A percentile compares a stretch with the other conserved stretches of the same genome.
Evolutionary conservation across 2,329 filamentous ascomycete species (phyloP).

Genomic region (Colletotrichum cereale): DNA sequence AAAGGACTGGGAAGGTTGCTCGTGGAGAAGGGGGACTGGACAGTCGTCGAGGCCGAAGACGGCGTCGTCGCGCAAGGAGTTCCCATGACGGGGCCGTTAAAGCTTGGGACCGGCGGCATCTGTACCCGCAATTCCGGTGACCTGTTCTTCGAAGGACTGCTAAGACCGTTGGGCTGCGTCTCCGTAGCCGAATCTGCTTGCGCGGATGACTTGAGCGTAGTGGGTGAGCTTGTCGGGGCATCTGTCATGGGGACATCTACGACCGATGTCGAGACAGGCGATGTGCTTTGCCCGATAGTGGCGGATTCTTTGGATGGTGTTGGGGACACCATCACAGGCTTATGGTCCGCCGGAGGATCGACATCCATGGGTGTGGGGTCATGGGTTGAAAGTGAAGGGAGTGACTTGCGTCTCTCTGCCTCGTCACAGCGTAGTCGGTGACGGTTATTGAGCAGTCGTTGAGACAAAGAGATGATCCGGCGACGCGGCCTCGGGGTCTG

Average conservation of each 20-base stretch:
- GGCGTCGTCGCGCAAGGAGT: slow-evolving; percentile 58
- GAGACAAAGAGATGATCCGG: slow-evolving; percentile 65
- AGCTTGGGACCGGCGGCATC: slow-evolving; percentile 67
- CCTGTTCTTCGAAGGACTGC: slow-evolving; percentile 34
- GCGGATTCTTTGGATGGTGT: slow-evolving; percentile 37
- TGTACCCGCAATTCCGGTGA: slow-evolving; percentile 65
- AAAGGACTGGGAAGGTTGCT: slow-evolving; percentile 58
- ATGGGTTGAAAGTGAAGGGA: slow-evolving; percentile 47
- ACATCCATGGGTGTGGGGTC: slow-evolving; percentile 54
- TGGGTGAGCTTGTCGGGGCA: slow-evolving; percentile 47
- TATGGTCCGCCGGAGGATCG: slow-evolving; percentile 53
- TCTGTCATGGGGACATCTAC: slow-evolving; percentile 49
- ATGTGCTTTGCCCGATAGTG: slow-evolving; percentile 33
- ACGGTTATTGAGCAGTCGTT: slow-evolving; percentile 64
- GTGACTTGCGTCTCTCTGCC: slow-evolving; percentile 49
- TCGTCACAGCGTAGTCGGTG: slow-evolving; percentile 58
- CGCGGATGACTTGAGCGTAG: slow-evolving; percentile 28
- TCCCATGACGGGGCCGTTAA: slow-evolving; percentile 55
- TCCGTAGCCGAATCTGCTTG: background rate
- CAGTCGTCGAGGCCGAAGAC: slow-evolving; percentile 57
- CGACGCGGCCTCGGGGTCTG: slow-evolving; percentile 57
- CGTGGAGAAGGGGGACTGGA: slow-evolving; percentile 65
- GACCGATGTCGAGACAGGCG: slow-evolving; percentile 12
- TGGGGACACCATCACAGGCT: slow-evolving; percentile 37
- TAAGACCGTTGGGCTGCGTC: slow-evolving; percentile 34